These are phyloP conservation scores for Talaromyces atroroseus DNA, from an alignment of 2,329 filamentous ascomycete species.

Conservation along the genomic window DNA sequence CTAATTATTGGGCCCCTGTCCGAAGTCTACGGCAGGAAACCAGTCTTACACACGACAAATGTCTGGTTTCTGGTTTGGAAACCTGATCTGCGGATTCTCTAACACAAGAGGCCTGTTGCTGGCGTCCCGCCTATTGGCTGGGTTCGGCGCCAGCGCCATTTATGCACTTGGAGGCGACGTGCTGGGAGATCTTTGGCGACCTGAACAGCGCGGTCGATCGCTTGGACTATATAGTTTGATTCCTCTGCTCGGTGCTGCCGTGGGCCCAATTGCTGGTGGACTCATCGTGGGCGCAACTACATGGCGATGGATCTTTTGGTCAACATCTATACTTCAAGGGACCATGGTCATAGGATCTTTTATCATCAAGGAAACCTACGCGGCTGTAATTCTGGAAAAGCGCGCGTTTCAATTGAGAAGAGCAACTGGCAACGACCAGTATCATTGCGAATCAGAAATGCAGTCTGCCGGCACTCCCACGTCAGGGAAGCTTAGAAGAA, in stretches of 20 bases:
- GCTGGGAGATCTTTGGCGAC: constrained; percentile 48
- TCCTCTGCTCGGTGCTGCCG: constrained; percentile 28
- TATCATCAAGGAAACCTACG: constrained; percentile 42
- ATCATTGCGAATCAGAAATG: constrained; percentile 30
- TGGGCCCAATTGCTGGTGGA: constrained; percentile 57
- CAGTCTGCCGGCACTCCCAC: constrained; percentile 26
- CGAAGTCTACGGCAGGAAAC: constrained; percentile 46
- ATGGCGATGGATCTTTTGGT: constrained; percentile 21
- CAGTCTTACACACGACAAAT: constrained; percentile 44
- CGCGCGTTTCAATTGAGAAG: constrained; percentile 36
- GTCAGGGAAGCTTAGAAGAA: constrained; percentile 48
- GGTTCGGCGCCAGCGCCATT: constrained; percentile 53
- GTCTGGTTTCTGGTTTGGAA: constrained; percentile 49
- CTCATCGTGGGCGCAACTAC: constrained; percentile 48
- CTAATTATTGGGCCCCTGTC: constrained; percentile 42
- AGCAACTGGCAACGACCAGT: constrained; percentile 37
- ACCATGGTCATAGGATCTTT: constrained; percentile 16
- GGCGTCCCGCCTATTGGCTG: constrained; percentile 47
- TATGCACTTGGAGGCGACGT: constrained; percentile 40
- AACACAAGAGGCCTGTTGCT: constrained; percentile 48
- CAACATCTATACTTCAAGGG: constrained; percentile 12
- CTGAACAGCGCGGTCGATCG: constrained; percentile 54
- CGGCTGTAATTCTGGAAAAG: constrained; percentile 36
- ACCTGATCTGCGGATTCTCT: constrained; percentile 44
- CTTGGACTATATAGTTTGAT: constrained; percentile 56